Evolutionary conservation across 441 rosid species (phyloP).

Genomic region (Hura crepitans): DNA sequence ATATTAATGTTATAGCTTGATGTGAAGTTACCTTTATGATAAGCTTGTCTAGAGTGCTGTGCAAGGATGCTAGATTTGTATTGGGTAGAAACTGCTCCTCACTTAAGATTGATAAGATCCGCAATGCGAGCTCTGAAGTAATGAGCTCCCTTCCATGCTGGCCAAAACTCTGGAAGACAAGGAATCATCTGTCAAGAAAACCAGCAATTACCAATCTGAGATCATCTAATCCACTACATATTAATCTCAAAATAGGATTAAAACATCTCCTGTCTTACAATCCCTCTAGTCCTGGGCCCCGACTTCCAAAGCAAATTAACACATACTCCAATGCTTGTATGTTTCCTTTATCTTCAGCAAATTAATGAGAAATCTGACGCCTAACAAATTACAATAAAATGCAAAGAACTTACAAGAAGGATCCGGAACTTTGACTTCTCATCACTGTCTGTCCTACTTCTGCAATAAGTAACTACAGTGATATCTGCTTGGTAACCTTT

Average conservation of each 20-base stretch:
- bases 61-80: slow-evolving; percentile 34
- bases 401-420: slow-evolving; percentile 72
- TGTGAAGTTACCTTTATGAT: slow-evolving; percentile 61
- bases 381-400: not conserved
- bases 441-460: slow-evolving; percentile 39
- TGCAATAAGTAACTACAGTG: slow-evolving; percentile 66
- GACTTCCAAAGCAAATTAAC: not conserved
- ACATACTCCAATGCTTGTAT: not conserved
- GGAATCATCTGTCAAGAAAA: slow-evolving; percentile 93
- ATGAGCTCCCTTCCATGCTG: slow-evolving; percentile 98
- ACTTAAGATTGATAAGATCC: slow-evolving; percentile 75
- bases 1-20: not conserved
- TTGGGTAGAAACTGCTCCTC: slow-evolving; percentile 73
- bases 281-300: not conserved
- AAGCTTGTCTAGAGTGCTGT: slow-evolving; percentile 59
- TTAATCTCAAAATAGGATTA: slow-evolving; percentile 17
- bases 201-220: slow-evolving; percentile 62
- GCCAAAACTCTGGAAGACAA: slow-evolving; percentile 99
- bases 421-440: slow-evolving; percentile 75
- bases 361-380: not conserved
- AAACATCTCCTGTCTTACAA: not conserved
- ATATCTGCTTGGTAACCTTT: slow-evolving; percentile 73
- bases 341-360: not conserved
- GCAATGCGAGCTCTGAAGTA: slow-evolving; percentile 79
- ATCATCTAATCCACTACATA: slow-evolving; percentile 33